Evolutionary conservation across 306 rosid species (phyloP), one percentile per base, ranked within the genome.

Genomic region (Sicyos edulis): DNA sequence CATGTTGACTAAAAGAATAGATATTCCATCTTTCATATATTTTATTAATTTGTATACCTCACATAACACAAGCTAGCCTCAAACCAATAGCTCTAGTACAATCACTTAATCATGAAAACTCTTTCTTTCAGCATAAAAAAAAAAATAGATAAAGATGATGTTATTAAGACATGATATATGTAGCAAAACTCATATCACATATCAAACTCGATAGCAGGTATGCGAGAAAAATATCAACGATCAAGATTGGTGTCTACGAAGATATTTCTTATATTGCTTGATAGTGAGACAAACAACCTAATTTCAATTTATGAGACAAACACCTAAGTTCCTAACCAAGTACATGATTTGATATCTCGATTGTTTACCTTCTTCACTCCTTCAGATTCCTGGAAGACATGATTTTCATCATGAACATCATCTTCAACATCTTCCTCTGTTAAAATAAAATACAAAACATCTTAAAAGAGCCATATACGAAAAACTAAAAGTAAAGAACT

Each of bases 391-490:
- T 69, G 87, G 16, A 78, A 54, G 42, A 67, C 58, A 51, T 26
- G 21, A 60, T 63, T 86, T 61, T 67, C 74, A 13, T 79, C 84
- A 60, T 65, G 80, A 63, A 79, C 84, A 5, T 80, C 80, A 44
- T 76, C 51, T 32, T 81, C 93, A 76, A 65, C 83, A 44, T 82
- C 83, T 58, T 76, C 85, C 84, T 85, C 99, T 93, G 95, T 76
- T 81, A 45, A 66, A 63, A 45, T 21, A 21, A 22, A 56, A 68
- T 68, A 14, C n/a, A 68, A 68, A 0, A 47, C 5, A 49, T 45
- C 72, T 52, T 37, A 65, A 65, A 42, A 65, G 62, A 16, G 49
- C 29, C 49, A 52, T 2, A 34, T 53, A 6, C n/a, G 50, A 26
- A 51, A 17, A 70, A 70, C 47, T 19, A 70, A 11, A 52, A 2